phyloP scores from a whole-genome alignment of 2,329 filamentous ascomycete species.

The Colletotrichum sojae region DNA sequence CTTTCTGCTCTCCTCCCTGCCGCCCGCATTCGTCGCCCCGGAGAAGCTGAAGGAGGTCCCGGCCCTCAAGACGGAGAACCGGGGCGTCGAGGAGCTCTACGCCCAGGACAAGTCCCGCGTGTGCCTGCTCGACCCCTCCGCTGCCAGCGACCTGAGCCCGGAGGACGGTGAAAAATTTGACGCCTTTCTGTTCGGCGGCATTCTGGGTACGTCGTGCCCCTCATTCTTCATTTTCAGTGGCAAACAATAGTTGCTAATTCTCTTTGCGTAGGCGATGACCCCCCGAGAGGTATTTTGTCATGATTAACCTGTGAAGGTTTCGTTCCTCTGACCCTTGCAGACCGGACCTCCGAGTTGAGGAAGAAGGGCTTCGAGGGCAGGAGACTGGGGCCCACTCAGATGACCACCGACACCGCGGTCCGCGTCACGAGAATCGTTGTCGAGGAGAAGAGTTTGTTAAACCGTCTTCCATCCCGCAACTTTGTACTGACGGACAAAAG shows the following conservation, averaged over 20 bases:
- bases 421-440: conserved; percentile 92
- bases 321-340: conserved; percentile 60
- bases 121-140: conserved; percentile 91
- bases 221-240: not conserved
- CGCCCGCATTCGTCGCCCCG: conserved; percentile 76
- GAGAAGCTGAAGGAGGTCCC: conserved; percentile 67
- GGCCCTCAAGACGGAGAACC: conserved; percentile 79
- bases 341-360: conserved; percentile 94
- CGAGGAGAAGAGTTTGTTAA: conserved; percentile 80
- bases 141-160: conserved; percentile 84
- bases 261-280: conserved; percentile 81
- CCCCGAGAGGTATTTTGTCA: conserved; percentile 80
- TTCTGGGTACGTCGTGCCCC: conserved; percentile 76
- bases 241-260: conserved; percentile 25
- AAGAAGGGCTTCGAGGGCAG: conserved; percentile 93
- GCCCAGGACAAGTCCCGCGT: conserved; percentile 79
- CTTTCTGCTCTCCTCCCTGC: conserved; percentile 88
- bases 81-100: conserved; percentile 88
- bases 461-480: not conserved
- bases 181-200: conserved; percentile 95
- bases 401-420: conserved; percentile 98
- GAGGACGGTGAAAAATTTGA: conserved; percentile 88
- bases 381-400: conserved; percentile 91
- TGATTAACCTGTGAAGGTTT: conserved; percentile 18
- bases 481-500: conserved; percentile 59